Evolutionary conservation across 208 protist genomes (phyloP).

Genomic region (Wallacemonas sp.): DNA sequence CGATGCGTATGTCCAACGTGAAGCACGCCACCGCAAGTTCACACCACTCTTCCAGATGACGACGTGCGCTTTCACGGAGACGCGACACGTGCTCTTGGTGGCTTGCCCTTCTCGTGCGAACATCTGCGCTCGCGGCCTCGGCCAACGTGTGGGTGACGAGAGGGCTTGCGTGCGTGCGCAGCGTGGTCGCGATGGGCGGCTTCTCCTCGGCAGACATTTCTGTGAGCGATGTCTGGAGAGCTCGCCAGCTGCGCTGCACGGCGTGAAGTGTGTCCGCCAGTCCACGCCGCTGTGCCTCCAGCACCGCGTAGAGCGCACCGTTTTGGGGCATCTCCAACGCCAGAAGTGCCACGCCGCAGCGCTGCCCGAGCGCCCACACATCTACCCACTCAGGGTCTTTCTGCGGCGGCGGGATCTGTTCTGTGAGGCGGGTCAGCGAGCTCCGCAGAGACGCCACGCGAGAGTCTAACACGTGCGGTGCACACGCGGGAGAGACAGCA

Average conservation of each 20-base stretch:
- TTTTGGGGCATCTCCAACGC: neutral
- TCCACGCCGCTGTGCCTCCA: neutral
- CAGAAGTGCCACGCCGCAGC: neutral
- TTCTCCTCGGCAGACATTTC: neutral
- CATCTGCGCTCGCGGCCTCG: neutral
- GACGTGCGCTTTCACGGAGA: neutral
- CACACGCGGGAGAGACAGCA: neutral
- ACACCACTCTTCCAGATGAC: conserved; percentile 7
- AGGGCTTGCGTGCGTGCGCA: neutral
- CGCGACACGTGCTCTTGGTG: neutral
- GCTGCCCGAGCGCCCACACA: neutral
- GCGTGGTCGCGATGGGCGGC: neutral
- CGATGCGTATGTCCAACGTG: neutral
- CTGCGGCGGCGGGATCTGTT: neutral
- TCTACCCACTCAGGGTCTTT: conserved; percentile 2
- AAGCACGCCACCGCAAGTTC: conserved; percentile 4
- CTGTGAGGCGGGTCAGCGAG: neutral
- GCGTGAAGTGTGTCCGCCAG: neutral
- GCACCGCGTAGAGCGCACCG: neutral
- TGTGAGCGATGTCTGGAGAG: neutral
- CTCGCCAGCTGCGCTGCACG: neutral
- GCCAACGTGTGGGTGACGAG: neutral
- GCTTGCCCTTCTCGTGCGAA: too few species aligned
- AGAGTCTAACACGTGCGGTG: neutral
- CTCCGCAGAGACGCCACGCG: neutral